Evolutionary conservation across 2,329 filamentous ascomycete genomes (phyloP).

Genomic region (Alternaria hordeiaustralica): DNA sequence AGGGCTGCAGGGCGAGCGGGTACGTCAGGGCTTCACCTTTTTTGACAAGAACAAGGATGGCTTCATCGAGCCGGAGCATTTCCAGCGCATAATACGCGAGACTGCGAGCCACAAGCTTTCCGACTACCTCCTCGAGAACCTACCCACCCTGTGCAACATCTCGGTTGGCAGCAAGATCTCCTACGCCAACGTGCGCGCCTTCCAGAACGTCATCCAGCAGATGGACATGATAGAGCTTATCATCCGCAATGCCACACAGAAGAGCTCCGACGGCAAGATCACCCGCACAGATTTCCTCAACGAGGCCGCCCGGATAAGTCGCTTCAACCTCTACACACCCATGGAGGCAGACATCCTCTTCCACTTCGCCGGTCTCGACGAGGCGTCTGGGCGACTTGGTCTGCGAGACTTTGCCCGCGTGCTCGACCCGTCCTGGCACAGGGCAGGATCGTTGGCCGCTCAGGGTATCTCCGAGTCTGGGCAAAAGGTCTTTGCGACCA

Average conservation of each 20-base stretch:
- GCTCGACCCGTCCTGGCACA: constrained; percentile 89
- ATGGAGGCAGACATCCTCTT: constrained; percentile 99
- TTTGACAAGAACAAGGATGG: constrained; percentile 93
- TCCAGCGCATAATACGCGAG: constrained; percentile 94
- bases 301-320: constrained; percentile 86
- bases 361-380: constrained; percentile 93
- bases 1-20: constrained; percentile 92
- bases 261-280: constrained; percentile 89
- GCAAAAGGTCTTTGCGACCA: constrained; percentile 62
- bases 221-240: constrained; percentile 98
- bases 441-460: constrained; percentile 62
- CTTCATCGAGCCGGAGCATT: constrained; percentile 93
- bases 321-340: constrained; percentile 95
- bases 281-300: constrained; percentile 93
- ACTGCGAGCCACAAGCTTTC: constrained; percentile 96
- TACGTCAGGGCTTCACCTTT: constrained; percentile 90
- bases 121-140: constrained; percentile 89
- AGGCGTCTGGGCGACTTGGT: constrained; percentile 83
- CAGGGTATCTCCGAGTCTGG: constrained; percentile 54
- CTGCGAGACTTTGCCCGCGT: constrained; percentile 91
- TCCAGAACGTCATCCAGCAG: constrained; percentile 96
- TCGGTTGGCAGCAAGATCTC: constrained; percentile 90
- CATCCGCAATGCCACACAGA: constrained; percentile 81
- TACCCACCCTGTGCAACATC: constrained; percentile 94
- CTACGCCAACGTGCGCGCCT: constrained; percentile 95